A percentile compares a stretch with the other conserved stretches of the same genome.
These are phyloP conservation scores for Candida glaebosa DNA, from an alignment of 805 yeast species.

Conservation along the genomic window DNA sequence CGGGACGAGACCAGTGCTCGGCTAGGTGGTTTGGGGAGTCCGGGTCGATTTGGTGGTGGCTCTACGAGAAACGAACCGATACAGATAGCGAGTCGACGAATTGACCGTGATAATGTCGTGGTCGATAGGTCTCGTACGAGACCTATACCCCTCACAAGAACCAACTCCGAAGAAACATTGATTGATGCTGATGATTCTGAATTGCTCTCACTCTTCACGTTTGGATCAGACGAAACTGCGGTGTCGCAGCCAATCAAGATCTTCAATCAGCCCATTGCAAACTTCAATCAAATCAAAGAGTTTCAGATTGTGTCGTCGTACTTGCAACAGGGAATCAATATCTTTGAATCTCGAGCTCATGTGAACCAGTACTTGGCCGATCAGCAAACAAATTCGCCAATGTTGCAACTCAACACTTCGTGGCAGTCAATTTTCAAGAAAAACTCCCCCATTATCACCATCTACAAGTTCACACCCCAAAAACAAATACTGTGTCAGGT, in stretches of 20 bases:
- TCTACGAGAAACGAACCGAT: no score
- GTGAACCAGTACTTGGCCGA: background rate
- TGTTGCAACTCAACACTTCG: constrained; percentile 17
- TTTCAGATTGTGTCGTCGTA: constrained; percentile 19
- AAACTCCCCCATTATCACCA: constrained; percentile 26
- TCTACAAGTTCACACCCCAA: constrained; percentile 12
- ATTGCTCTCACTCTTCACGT: constrained; percentile 9
- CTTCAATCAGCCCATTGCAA: constrained; percentile 10
- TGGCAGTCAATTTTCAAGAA: constrained; percentile 22
- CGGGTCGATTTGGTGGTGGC: no score
- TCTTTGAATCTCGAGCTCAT: constrained; percentile 4
- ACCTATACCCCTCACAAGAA: no score
- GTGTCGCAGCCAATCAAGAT: constrained; percentile 8
- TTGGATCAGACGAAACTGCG: constrained; percentile 17
- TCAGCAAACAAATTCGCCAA: constrained; percentile 6
- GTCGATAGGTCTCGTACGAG: no score
- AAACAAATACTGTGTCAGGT: constrained; percentile 26
- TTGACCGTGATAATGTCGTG: no score
- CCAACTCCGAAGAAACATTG: constrained; percentile 3
- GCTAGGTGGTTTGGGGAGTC: no score
- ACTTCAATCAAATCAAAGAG: constrained; percentile 10
- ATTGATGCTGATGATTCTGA: constrained; percentile 8
- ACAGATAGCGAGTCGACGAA: no score
- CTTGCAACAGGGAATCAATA: constrained; percentile 12
- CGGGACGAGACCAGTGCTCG: no score